These are phyloP conservation scores for Xylaria arbuscula DNA, from an alignment of 2,329 filamentous ascomycete genomes.

Conservation along the genomic window DNA sequence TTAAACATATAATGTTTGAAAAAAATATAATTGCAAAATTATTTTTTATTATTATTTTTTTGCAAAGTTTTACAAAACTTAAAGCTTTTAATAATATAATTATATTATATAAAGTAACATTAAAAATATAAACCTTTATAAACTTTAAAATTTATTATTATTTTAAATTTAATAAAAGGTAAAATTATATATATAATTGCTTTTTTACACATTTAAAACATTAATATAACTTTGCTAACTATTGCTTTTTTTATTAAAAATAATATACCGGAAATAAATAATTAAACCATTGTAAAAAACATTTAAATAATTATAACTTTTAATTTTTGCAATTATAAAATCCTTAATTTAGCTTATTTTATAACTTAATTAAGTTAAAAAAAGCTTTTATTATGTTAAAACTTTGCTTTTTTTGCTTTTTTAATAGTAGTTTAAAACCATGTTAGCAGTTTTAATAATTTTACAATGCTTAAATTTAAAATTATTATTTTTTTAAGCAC, in stretches of 20 bases:
- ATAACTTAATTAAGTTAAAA: not conserved
- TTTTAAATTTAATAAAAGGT: slow-evolving; percentile 4
- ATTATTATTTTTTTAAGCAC: not conserved
- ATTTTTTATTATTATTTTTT: no score
- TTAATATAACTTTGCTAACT: not conserved
- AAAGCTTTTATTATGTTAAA: not conserved
- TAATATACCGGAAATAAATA: no score
- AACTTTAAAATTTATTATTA: slow-evolving; percentile 2
- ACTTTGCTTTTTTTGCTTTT: no score
- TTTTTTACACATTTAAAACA: slow-evolving; percentile 4
- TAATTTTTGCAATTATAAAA: slow-evolving; percentile 8
- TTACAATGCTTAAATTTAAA: not conserved
- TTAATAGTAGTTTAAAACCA: no score
- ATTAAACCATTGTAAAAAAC: no score
- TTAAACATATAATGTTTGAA: no score
- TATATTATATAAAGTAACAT: no score
- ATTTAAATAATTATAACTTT: not conserved
- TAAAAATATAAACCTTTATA: slow-evolving; percentile 14
- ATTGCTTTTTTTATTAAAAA: not conserved
- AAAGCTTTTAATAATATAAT: no score
- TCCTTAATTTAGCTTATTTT: no score
- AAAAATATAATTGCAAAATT: no score
- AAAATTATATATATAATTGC: slow-evolving; percentile 8
- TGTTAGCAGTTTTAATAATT: no score
- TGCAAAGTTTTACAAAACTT: slow-evolving; percentile 13